These are phyloP conservation scores for Gleditsia sinensis DNA, from an alignment of 306 rosid genomes.

Conservation along the genomic window DNA sequence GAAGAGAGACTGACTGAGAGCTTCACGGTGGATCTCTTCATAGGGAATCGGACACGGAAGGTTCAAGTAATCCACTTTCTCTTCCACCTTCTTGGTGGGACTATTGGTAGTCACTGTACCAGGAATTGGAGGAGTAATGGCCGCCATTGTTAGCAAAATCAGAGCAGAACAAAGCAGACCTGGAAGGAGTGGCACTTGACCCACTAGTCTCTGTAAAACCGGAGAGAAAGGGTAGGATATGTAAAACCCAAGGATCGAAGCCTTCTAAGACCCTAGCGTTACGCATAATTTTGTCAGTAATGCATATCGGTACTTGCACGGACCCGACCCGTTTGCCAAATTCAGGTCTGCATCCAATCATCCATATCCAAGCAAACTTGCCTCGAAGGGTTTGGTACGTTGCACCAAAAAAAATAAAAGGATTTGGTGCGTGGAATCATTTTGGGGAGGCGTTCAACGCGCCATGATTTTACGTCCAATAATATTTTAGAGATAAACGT, in stretches of 20 bases:
- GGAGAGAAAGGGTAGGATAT: background rate
- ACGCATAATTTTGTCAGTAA: no score
- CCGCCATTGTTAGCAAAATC: slow-evolving; percentile 39
- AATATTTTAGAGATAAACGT: no score
- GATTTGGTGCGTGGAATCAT: no score
- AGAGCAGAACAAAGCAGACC: background rate
- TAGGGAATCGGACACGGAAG: slow-evolving; percentile 94
- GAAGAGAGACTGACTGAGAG: slow-evolving; percentile 61
- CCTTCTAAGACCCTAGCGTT: no score
- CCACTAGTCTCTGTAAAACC: background rate
- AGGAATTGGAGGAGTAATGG: slow-evolving; percentile 31
- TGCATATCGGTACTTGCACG: no score
- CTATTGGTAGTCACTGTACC: background rate
- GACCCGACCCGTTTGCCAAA: no score
- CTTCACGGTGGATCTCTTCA: slow-evolving; percentile 99
- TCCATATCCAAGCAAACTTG: no score
- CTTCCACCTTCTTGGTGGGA: slow-evolving; percentile 35
- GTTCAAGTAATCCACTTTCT: slow-evolving; percentile 70
- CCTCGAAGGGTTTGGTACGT: no score
- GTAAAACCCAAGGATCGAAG: background rate
- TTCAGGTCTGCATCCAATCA: no score
- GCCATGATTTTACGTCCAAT: no score
- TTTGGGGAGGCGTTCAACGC: no score
- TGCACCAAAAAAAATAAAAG: no score
- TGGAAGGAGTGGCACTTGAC: background rate